phyloP scores from a whole-genome alignment of 805 yeast genomes.

The Wickerhamiella brachini region DNA sequence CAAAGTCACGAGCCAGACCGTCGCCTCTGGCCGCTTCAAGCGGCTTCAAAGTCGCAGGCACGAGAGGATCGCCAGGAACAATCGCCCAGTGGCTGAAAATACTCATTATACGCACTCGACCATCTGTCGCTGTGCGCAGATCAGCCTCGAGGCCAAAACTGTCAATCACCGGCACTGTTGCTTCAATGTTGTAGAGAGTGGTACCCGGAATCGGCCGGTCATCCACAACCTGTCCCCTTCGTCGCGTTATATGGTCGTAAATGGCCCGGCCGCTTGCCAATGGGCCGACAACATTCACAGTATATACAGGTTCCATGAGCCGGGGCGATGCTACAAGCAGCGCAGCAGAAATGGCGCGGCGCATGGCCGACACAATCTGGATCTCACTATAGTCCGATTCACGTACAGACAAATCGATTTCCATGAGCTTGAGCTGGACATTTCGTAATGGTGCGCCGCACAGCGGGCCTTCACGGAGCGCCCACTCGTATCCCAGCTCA shows the following conservation, averaged over 20 bases:
- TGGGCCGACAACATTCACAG: conserved; percentile 44
- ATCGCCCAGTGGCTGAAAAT: conserved; percentile 58
- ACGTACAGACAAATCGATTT: conserved; percentile 37
- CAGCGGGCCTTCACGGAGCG: conserved; percentile 77
- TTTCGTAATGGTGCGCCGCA: conserved; percentile 69
- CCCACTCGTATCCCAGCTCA: conserved; percentile 73
- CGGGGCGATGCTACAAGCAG: conserved; percentile 64
- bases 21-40: conserved; percentile 59
- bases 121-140: conserved; percentile 59
- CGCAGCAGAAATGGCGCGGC: conserved; percentile 77
- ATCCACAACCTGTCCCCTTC: conserved; percentile 52
- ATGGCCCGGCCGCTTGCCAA: conserved; percentile 35
- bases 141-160: conserved; percentile 85
- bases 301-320: conserved; percentile 69
- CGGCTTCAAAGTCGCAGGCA: conserved; percentile 44
- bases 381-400: conserved; percentile 40
- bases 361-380: conserved; percentile 67
- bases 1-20: conserved; percentile 75
- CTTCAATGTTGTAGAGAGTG: conserved; percentile 45
- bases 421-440: conserved; percentile 57
- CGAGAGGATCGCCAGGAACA: conserved; percentile 84
- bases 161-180: conserved; percentile 74
- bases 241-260: conserved; percentile 35
- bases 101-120: conserved; percentile 58
- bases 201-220: conserved; percentile 58